Evolutionary conservation across 2,329 filamentous ascomycete species (phyloP).

Genomic region (Fusarium sambucinum): DNA sequence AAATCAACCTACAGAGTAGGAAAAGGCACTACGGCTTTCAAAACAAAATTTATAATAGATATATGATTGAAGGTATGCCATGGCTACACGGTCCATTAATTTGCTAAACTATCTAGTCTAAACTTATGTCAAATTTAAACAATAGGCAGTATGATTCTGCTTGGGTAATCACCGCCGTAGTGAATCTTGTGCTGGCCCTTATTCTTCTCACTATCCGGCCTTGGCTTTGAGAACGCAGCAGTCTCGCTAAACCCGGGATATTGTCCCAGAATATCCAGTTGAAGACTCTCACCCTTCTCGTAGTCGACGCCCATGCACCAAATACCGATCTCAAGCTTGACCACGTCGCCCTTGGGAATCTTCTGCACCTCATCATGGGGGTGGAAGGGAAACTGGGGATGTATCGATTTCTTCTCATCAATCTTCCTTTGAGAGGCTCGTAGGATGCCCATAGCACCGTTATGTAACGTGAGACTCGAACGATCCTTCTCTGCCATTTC

Average conservation of each 20-base stretch:
- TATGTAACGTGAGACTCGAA: slow-evolving; percentile 19
- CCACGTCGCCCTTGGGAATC: slow-evolving; percentile 19
- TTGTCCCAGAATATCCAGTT: slow-evolving; percentile 20
- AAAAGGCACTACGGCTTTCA: rapidly evolving
- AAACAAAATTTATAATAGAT: neutral
- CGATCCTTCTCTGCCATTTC: slow-evolving; percentile 20
- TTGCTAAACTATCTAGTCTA: neutral
- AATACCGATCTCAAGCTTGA: slow-evolving; percentile 26
- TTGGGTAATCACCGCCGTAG: slow-evolving; percentile 34
- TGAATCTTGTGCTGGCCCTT: slow-evolving; percentile 33
- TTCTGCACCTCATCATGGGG: slow-evolving; percentile 22
- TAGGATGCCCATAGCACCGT: slow-evolving; percentile 18
- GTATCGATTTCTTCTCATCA: slow-evolving; percentile 3
- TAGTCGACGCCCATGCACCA: slow-evolving; percentile 29
- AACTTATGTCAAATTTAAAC: neutral
- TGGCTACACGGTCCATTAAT: neutral
- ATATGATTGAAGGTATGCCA: neutral
- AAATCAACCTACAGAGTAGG: rapidly evolving
- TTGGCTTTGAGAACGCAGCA: slow-evolving; percentile 24
- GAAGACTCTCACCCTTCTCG: slow-evolving; percentile 3
- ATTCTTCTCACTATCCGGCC: slow-evolving; percentile 17
- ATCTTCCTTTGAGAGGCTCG: slow-evolving; percentile 23
- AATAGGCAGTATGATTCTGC: slow-evolving; percentile 39
- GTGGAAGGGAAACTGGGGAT: slow-evolving; percentile 22
- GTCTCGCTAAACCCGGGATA: slow-evolving; percentile 18